These are phyloP conservation scores for Starmera amethionina DNA, from an alignment of 805 yeast species.

Conservation along the genomic window DNA sequence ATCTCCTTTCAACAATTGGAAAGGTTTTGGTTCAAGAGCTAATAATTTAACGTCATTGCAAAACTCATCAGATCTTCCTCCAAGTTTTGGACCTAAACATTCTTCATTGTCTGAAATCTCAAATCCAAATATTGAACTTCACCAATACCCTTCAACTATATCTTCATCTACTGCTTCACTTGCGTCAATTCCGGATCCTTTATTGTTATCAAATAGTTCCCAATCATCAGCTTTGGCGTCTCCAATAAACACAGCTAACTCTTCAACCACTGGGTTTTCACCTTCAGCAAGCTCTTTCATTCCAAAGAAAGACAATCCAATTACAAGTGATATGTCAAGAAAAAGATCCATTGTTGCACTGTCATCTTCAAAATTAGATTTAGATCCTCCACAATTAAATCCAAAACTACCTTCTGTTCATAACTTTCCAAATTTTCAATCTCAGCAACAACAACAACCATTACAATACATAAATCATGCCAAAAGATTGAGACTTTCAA, in stretches of 20 bases:
- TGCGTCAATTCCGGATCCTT: neutral
- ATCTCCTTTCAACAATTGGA: constrained; percentile 16
- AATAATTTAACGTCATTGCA: neutral
- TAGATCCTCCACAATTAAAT: constrained; percentile 30
- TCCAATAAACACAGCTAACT: neutral
- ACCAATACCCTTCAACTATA: too few relatives aligned
- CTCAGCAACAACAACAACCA: constrained; percentile 16
- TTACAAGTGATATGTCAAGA: constrained; percentile 1
- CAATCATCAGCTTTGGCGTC: constrained; percentile 2
- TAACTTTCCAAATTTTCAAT: constrained; percentile 21
- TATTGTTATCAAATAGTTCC: neutral
- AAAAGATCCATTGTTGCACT: constrained; percentile 7
- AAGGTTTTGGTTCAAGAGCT: constrained; percentile 10
- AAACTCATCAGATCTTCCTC: neutral
- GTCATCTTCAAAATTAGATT: constrained; percentile 5
- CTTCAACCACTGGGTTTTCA: neutral
- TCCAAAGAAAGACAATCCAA: constrained; percentile 1
- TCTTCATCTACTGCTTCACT: neutral
- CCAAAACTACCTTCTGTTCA: constrained; percentile 26
- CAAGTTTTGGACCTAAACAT: neutral
- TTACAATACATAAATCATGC: constrained; percentile 48
- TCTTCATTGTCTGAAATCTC: too few relatives aligned
- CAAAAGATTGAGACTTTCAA: constrained; percentile 40
- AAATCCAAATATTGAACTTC: too few relatives aligned
- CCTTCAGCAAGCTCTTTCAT: neutral